Percentiles rank a stretch among this genome's conserved stretches.
These are phyloP conservation scores for Backusella tuberculispora DNA, from an alignment of 192 early-diverging fungal species.

Conservation along the genomic window DNA sequence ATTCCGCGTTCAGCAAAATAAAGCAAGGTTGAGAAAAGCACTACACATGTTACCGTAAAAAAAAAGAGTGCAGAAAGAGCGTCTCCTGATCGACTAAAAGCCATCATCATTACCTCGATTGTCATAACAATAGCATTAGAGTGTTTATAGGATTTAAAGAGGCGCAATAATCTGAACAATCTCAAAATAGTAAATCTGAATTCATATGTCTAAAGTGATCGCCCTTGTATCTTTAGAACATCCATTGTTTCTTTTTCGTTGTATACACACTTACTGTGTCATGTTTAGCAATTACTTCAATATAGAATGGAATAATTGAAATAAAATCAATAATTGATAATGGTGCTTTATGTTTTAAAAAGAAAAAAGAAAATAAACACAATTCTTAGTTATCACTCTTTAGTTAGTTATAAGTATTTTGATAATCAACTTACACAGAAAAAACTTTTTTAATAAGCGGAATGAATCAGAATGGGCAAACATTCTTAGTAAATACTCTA, in stretches of 20 bases:
- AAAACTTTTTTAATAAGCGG: slow-evolving; percentile 58
- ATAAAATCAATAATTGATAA: slow-evolving; percentile 75
- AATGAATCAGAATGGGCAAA: slow-evolving; percentile 74
- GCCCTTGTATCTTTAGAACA: background rate
- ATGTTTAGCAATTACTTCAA: slow-evolving; percentile 66
- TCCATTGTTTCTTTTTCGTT: background rate
- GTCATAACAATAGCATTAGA: slow-evolving; percentile 81
- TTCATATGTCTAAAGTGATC: slow-evolving; percentile 58
- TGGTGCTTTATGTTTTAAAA: slow-evolving; percentile 45
- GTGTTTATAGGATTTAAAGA: slow-evolving; percentile 84
- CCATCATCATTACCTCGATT: slow-evolving; percentile 83
- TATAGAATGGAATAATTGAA: slow-evolving; percentile 80
- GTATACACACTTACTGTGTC: slow-evolving; percentile 56
- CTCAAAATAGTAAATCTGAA: slow-evolving; percentile 85
- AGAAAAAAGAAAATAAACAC: too few species aligned
- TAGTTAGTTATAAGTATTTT: background rate
- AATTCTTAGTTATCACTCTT: background rate
- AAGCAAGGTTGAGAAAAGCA: slow-evolving; percentile 75
- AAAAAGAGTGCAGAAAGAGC: slow-evolving; percentile 75
- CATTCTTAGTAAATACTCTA: slow-evolving; percentile 72
- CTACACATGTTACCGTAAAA: slow-evolving; percentile 71
- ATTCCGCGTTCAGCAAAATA: slow-evolving; percentile 85
- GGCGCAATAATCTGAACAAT: slow-evolving; percentile 73
- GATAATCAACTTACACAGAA: slow-evolving; percentile 45
- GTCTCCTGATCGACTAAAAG: slow-evolving; percentile 74